These are phyloP conservation scores for Neonectria punicea DNA, from an alignment of 2,329 filamentous ascomycete genomes.

Conservation along the genomic window DNA sequence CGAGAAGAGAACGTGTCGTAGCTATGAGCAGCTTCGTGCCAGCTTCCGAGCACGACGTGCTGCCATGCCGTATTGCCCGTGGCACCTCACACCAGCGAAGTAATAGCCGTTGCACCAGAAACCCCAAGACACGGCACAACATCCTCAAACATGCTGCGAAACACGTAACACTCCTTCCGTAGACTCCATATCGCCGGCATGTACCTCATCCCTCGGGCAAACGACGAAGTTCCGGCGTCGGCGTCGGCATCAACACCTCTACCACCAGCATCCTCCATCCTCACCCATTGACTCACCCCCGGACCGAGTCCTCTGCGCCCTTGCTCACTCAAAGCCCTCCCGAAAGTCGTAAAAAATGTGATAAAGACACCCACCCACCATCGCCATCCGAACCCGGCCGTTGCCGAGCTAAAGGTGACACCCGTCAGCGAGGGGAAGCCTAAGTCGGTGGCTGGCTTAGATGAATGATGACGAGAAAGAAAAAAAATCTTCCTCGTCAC, in stretches of 20 bases:
- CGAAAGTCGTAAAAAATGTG: neutral
- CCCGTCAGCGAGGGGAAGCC: neutral
- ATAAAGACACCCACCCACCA: neutral
- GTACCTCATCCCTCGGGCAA: too few species aligned
- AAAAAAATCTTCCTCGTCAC: slow-evolving; percentile 2
- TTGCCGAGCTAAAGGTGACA: neutral
- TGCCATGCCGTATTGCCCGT: neutral
- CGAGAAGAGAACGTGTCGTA: neutral
- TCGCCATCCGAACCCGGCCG: neutral
- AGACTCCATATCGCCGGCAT: too few species aligned
- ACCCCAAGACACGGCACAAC: too few species aligned
- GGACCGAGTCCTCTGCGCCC: neutral
- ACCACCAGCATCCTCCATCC: neutral
- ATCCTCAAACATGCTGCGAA: neutral
- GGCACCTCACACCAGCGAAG: neutral
- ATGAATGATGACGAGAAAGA: neutral
- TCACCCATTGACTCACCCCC: neutral
- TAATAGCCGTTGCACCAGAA: too few species aligned
- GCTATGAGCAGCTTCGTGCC: neutral
- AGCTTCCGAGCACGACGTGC: too few species aligned
- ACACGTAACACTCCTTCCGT: neutral
- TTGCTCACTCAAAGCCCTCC: neutral
- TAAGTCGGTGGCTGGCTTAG: neutral
- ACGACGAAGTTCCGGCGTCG: neutral
- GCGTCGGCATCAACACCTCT: neutral